These are phyloP conservation scores for Fusarium heterosporum DNA, from an alignment of 2,329 filamentous ascomycete genomes.

Conservation along the genomic window DNA sequence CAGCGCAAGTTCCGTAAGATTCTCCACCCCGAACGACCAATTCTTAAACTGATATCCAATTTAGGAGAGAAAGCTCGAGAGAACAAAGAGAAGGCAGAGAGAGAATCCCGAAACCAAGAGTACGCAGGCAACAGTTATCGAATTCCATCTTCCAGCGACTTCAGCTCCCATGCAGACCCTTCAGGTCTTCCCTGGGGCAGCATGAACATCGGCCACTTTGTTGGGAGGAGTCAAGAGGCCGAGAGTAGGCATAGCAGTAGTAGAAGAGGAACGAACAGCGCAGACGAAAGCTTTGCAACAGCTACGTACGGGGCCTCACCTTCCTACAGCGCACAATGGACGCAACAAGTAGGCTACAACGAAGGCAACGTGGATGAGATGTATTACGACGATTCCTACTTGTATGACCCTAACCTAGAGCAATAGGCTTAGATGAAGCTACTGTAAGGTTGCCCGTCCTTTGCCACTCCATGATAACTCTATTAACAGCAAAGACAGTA, in stretches of 20 bases:
- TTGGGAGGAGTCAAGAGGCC: constrained; percentile 63
- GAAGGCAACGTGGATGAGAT: constrained; percentile 51
- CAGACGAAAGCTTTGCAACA: constrained; percentile 51
- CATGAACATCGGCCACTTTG: constrained; percentile 68
- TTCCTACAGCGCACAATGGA: constrained; percentile 42
- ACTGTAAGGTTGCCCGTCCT: constrained; percentile 21
- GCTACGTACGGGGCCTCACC: constrained; percentile 45
- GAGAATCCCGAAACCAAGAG: constrained; percentile 72
- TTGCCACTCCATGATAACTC: neutral
- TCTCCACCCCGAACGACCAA: neutral
- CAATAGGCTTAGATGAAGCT: constrained; percentile 24
- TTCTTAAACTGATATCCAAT: neutral
- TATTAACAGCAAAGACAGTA: constrained; percentile 9
- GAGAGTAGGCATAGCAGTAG: constrained; percentile 59
- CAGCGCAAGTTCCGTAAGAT: constrained; percentile 79
- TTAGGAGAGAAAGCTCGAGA: constrained; percentile 77
- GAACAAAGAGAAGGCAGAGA: constrained; percentile 72
- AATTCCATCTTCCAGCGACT: constrained; percentile 68
- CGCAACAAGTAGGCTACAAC: constrained; percentile 50
- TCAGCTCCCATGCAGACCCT: constrained; percentile 62
- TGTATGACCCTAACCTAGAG: constrained; percentile 44
- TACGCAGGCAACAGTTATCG: constrained; percentile 74
- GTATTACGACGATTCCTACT: constrained; percentile 50
- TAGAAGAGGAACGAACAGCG: constrained; percentile 52
- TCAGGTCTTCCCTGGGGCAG: constrained; percentile 80